phyloP scores from a whole-genome alignment of 495 filamentous ascomycete genomes.

The Aspergillus saccharolyticus region DNA sequence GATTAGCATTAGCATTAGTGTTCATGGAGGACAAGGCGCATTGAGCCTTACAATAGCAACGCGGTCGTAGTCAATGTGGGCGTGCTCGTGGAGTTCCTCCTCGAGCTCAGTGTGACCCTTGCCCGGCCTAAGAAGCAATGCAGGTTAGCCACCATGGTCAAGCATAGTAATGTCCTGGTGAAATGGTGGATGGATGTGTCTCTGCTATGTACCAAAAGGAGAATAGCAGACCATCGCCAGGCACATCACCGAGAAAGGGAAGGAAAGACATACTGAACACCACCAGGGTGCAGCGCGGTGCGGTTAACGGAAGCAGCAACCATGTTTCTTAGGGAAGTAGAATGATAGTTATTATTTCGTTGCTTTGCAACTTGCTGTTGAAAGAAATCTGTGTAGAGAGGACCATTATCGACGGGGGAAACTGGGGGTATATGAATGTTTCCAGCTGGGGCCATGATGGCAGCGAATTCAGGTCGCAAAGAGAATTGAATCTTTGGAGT shows the following conservation, averaged over 20 bases:
- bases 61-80: conserved; percentile 98
- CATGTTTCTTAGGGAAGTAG: conserved; percentile 54
- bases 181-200: background rate
- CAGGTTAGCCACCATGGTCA: conserved; percentile 28
- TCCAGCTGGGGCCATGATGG: conserved; percentile 35
- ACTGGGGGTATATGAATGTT: conserved; percentile 44
- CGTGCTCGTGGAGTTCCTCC: conserved; percentile 95
- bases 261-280: conserved; percentile 71
- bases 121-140: conserved; percentile 54
- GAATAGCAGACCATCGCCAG: background rate
- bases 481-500: conserved; percentile 18
- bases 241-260: conserved; percentile 5
- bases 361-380: conserved; percentile 57
- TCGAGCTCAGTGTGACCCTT: conserved; percentile 91
- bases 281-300: conserved; percentile 82
- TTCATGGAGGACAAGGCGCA: conserved; percentile 2
- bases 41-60: conserved; percentile 77
- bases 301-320: conserved; percentile 81
- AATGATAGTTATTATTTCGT: conserved; percentile 60
- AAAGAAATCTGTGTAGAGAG: conserved; percentile 53
- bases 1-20: conserved; percentile 10
- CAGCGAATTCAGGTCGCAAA: conserved; percentile 22
- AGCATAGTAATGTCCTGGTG: background rate
- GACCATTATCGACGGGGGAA: conserved; percentile 45
- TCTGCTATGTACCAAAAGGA: background rate